phyloP scores from a whole-genome alignment of 768 basidiomycete genomes.

The Russula abietina region DNA sequence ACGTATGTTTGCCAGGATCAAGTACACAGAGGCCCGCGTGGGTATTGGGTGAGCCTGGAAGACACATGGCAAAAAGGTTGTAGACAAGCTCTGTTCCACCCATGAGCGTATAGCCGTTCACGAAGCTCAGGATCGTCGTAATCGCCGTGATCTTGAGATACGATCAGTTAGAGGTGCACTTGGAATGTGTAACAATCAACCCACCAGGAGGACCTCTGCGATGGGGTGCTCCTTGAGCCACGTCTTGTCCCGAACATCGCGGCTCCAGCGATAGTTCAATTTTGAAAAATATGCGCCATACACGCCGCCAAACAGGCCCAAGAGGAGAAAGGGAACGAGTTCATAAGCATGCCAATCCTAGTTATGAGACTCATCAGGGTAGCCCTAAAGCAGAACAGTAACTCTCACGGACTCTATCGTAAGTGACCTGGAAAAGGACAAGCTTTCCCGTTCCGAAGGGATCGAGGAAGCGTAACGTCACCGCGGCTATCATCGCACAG shows the following conservation, averaged over 20 bases:
- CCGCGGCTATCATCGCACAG: slow-evolving; percentile 95
- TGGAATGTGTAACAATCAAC: slow-evolving; percentile 27
- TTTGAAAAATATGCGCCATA: slow-evolving; percentile 94
- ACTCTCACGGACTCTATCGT: slow-evolving; percentile 54
- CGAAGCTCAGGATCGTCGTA: slow-evolving; percentile 74
- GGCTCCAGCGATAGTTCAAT: slow-evolving; percentile 84
- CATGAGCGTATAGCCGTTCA: slow-evolving; percentile 89
- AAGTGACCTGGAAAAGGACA: slow-evolving; percentile 87
- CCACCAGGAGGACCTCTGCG: slow-evolving; percentile 73
- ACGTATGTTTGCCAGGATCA: slow-evolving; percentile 51
- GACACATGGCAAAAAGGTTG: slow-evolving; percentile 85
- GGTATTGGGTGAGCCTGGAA: slow-evolving; percentile 45
- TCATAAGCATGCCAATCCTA: slow-evolving; percentile 94
- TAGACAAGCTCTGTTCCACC: slow-evolving; percentile 94
- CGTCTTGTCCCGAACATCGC: slow-evolving; percentile 71
- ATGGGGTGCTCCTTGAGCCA: slow-evolving; percentile 79
- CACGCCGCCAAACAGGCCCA: slow-evolving; percentile 89
- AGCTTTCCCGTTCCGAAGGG: slow-evolving; percentile 95
- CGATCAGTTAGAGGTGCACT: slow-evolving; percentile 1
- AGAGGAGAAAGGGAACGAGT: slow-evolving; percentile 72
- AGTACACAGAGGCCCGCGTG: slow-evolving; percentile 67
- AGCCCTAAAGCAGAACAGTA: neutral
- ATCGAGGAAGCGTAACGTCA: slow-evolving; percentile 87
- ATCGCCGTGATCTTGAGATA: slow-evolving; percentile 60
- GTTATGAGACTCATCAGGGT: neutral